Conservation (phyloP, 2,329 filamentous ascomycete species). For the Pseudocercospora ulei region DNA sequence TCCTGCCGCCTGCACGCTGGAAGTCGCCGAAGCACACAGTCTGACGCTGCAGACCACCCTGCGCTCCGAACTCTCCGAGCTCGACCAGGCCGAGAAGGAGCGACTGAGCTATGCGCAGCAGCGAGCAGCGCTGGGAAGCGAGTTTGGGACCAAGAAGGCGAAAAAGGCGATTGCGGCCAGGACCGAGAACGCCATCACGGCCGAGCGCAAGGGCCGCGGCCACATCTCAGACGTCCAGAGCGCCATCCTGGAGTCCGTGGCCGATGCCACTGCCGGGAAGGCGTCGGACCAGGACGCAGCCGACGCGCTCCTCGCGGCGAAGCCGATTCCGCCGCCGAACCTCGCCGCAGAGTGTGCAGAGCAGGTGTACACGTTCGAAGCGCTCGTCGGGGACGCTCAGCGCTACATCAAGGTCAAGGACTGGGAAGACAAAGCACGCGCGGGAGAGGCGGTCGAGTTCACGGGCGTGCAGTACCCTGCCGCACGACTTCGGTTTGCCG, state of each 20-base stretch:
- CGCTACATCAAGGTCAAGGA: conserved; percentile 56
- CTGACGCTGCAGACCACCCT: conserved; percentile 47
- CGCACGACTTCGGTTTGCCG: conserved; percentile 50
- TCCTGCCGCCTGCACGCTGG: conserved; percentile 44
- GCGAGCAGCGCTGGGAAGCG: conserved; percentile 60
- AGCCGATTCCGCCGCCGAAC: conserved; percentile 64
- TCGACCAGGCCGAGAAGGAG: conserved; percentile 35
- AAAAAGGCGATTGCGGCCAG: conserved; percentile 63
- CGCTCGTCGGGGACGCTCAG: conserved; percentile 59
- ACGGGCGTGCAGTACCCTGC: conserved; percentile 57
- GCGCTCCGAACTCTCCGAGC: conserved; percentile 39
- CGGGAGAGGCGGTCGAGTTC: conserved; percentile 40
- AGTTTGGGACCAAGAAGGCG: conserved; percentile 78
- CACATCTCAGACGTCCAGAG: conserved; percentile 49
- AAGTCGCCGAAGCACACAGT: conserved; percentile 48
- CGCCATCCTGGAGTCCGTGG: conserved; percentile 45
- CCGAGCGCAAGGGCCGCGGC: conserved; percentile 41
- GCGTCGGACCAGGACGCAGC: conserved; percentile 54
- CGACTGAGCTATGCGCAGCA: conserved; percentile 46
- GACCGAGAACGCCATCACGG: conserved; percentile 59
- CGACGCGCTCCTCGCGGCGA: conserved; percentile 54
- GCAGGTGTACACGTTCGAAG: conserved; percentile 61
- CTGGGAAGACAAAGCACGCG: conserved; percentile 60
- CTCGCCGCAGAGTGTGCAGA: conserved; percentile 55
- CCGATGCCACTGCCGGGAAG: conserved; percentile 48